Conservation (phyloP, 2,329 filamentous ascomycete genomes). For the Fusarium circinatum region DNA sequence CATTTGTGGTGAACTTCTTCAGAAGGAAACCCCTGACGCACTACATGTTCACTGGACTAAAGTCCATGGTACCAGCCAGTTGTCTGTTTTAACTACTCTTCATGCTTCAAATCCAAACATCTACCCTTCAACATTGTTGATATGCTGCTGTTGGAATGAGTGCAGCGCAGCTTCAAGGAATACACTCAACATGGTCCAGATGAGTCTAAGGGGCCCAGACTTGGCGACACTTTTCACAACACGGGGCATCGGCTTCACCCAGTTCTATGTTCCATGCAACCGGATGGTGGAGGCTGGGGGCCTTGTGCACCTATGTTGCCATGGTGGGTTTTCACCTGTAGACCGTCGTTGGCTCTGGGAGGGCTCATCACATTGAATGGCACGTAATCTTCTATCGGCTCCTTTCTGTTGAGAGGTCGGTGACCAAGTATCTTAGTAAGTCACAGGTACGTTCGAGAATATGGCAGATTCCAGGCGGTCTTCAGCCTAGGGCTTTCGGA, state of each 20-base stretch:
- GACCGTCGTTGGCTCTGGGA: background rate
- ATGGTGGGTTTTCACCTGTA: background rate
- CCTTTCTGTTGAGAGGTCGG: constrained; percentile 1
- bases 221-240: background rate
- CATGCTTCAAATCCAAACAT: background rate
- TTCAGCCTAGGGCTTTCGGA: background rate
- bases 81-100: background rate
- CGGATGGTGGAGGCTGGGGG: background rate
- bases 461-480: background rate
- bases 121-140: background rate
- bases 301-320: background rate
- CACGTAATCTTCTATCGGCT: background rate
- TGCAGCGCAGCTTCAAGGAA: background rate
- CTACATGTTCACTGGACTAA: background rate
- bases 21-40: background rate
- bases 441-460: background rate
- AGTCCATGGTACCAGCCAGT: background rate
- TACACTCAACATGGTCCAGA: background rate
- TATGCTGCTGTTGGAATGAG: background rate
- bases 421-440: background rate
- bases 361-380: background rate
- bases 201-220: background rate
- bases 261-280: background rate
- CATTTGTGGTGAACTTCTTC: background rate
- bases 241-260: background rate